Conservation (phyloP, 768 basidiomycete genomes). For the Lactarius evosmus region DNA sequence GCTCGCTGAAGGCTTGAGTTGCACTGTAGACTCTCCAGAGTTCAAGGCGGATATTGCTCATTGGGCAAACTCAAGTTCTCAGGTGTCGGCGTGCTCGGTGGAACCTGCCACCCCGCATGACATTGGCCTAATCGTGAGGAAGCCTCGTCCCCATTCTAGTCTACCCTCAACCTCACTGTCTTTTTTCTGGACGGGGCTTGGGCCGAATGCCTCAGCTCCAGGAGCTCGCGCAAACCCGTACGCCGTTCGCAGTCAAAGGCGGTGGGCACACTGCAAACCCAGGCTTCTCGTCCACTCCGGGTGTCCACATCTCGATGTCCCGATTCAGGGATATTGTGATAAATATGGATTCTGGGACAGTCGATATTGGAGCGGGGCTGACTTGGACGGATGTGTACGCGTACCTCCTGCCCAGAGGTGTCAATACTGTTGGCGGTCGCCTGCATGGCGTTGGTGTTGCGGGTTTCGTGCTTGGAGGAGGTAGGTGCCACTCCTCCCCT, state of each 20-base stretch:
- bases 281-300: constrained; percentile 30
- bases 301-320: constrained; percentile 30
- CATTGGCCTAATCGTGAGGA: constrained; percentile 21
- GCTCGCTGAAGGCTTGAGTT: too few relatives aligned
- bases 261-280: constrained; percentile 28
- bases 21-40: constrained; percentile 8
- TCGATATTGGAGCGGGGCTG: constrained; percentile 26
- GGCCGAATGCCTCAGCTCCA: background rate
- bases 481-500: background rate
- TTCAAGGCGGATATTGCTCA: constrained; percentile 21
- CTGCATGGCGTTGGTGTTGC: constrained; percentile 28
- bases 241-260: constrained; percentile 27
- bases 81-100: constrained; percentile 23
- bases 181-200: too few relatives aligned
- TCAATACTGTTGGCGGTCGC: constrained; percentile 29
- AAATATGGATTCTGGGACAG: constrained; percentile 6
- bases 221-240: background rate
- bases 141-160: background rate
- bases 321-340: constrained; percentile 23
- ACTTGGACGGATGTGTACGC: constrained; percentile 31
- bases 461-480: constrained; percentile 28
- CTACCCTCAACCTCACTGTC: background rate
- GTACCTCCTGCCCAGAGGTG: constrained; percentile 16
- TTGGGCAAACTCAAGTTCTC: constrained; percentile 23
- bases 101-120: constrained; percentile 24